Evolutionary conservation across 768 basidiomycete species (phyloP), one percentile per base, ranked within the genome.

Genomic region (Fomitopsis serialis): DNA sequence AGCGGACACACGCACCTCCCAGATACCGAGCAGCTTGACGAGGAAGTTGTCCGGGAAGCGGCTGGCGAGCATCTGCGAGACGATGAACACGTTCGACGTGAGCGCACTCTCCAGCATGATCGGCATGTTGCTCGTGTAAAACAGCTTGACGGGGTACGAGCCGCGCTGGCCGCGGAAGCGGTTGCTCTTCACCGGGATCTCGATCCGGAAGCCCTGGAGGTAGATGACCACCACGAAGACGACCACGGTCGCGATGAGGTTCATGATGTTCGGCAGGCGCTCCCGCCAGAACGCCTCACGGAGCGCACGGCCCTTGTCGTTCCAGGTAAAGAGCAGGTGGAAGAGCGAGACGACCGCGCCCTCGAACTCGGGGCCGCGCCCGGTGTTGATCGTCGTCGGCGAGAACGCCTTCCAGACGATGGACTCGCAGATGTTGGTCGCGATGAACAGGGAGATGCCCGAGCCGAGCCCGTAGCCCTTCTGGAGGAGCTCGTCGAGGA

Each of bases 361-460:
- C 65, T 98, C 96, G 61, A 98, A 99, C 70, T 99, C 97, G 49
- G 95, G 90, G 2, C 96, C 96, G 58, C 96, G 90, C 36, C 96
- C 97, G 27, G 94, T 98, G 81, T 98, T 98, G 72, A 98, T 73
- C 44, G 97, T 98, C 21, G 93, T 98, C 10, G 97, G 97, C 1
- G 92, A 95, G 75, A 99, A 98, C 1, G 96, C 97, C 67, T 99
- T 99, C 96, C 96, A 99, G 67, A 98, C 85, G 74, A 99, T 98
- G 58, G 89, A 92, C 71, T 99, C 97, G 72, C 96, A 98, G 63
- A 99, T 98, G 79, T 98, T 99, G 75, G 97, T 98, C 3, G 96
- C 97, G 63, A 98, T 97, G 81, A 98, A 98, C 54, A 98, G 87
- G 54, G 94, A 95, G 72, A 99, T 98, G 58, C 97, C 97, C 4